Base-by-base conservation (phyloP, 352 stramenopile genomes). In the Globisporangium paddicum region DNA sequence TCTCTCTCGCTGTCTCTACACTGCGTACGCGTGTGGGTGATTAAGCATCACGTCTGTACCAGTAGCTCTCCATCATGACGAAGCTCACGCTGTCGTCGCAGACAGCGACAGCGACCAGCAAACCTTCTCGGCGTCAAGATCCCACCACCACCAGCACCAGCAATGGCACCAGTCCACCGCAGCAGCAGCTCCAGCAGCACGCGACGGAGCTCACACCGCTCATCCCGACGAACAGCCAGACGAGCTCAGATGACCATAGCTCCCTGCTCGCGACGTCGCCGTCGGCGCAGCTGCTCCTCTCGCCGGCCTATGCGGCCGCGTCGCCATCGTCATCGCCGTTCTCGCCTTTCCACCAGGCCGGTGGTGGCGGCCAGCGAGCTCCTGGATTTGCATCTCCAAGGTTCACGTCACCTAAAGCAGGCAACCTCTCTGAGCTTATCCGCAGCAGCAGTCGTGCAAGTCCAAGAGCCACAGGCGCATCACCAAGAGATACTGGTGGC, bases 171-270 rank as follows among this genome's bases (percentile, higher is more conserved):
- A 50, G 23, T 19, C 45, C 45, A 34, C 50, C 46, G 16, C 50
- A 41, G 23, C 28, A 32, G 16, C 48, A 44, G 26, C 30, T 26
- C 14, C 52, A 23, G 3, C 28, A 32, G 26, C 55, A 63, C 21
- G 58, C 60, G 28, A 88, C 68, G 0, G 79, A 89, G 58, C 69
- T 76, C 41, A 89, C 79, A 51, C 79, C 79, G 63, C 63, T 89
- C 18, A 87, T 89, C 52, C 64, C 32, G 25, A 46, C 40, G 6
- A 38, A 50, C 30, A 65, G 52, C 30, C 59, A 65, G 40, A 65
- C 60, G 45, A 67, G 60, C 54, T 63, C 61, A 16, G 52, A 65
- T 47, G 45, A 64, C 19, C 44, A 48, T 16, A 40, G 46, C 11
- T 51, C 61, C 40, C n/a, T 45, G 34, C 16, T 41, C 35, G 41